Evolutionary conservation across 2,329 filamentous ascomycete genomes (phyloP), one percentile per base, ranked within the genome.

Genomic region (Penicillium sp.): DNA sequence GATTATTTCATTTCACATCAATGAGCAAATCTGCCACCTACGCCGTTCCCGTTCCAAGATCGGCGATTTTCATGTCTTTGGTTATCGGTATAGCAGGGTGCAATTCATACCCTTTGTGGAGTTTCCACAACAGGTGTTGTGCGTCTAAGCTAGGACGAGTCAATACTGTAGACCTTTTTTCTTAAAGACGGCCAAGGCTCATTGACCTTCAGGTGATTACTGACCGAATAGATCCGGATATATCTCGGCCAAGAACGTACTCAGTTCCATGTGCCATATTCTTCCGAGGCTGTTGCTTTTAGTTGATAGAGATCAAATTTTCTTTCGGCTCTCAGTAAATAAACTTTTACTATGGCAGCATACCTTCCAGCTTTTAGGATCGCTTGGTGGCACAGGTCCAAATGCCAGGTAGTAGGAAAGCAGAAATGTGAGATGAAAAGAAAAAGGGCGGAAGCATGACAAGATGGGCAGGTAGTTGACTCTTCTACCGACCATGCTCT

Each of bases 91-190:
- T 58, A n/a, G 22, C 3, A 2, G 60, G 60, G n/a, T 62, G 48
- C 6, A 60, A 34, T 10, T 45, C 42, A n/a, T 57, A 59, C 7
- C 45, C 50, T 5, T 34, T 52, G 29, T 59, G 50, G 7, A 60
- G 48, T 24, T 56, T 56, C 57, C 57, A 59, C 11, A 58, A 55
- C 3, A 62, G 27, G 39, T 62, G 59, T 40, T 60, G 59, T 10
- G 59, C 56, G 38, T 61, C 56, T 34, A 56, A 32, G 1, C 53
- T 58, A 31, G 2, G 18, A 18, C 8, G 11, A 18, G 16, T 49
- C 8, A 49, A 27, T 27, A 27, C 8, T 6, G 24, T 8, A 27
- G 8, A 27, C 8, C 8, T 6, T 27, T 5, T 8, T 27, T 27
- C 5, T 5, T 8, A 27, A 27, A 5, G 8, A 27, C 5, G 24